Base-by-base conservation (phyloP, 2,329 filamentous ascomycete species). In the Aspergillus sp. region DNA sequence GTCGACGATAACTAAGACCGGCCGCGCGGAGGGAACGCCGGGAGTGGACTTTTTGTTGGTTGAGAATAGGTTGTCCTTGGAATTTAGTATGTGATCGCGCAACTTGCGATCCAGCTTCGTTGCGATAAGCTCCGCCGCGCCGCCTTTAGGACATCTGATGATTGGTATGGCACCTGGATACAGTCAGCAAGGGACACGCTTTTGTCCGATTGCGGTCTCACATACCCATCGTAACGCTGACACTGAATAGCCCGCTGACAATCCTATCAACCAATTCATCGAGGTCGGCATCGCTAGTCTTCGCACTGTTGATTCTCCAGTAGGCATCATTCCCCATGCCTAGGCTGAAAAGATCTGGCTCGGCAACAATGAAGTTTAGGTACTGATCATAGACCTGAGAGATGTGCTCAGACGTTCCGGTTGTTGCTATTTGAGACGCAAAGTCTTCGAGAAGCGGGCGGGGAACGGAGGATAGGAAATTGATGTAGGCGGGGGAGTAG, bases 321-420 rank as follows among this genome's bases (percentile, higher is more conserved):
- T 99, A 99, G 8, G 90, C 91, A 73, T 96, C 89, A 65, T 95
- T 95, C 63, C 92, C 89, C 84, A 98, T 90, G 9, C 93, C 93
- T 60, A 99, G 79, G 70, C 90, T 96, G 77, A 99, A 99, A 4
- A 99, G 81, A 72, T 98, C 93, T 5, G 93, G 93, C 73, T 99
- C 95, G 34, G 90, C 90, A 42, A 98, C 93, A 62, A 98, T 90
- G 69, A 98, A 99, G 76, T 99, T 98, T 53, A 99, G 81, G 70
- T 98, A 98, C 72, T 99, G 95, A 72, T 99, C 95, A 67, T 88
- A 99, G 6, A 99, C 85, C 69, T 97, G 93, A 2, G 93, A 88
- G 61, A 99, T 93, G 67, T 90, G 87, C 66, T 98, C 93, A 5
- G 93, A 87, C 0, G 92, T 96, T 24, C 88, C 90, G 12, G 91